Evolutionary conservation across 768 basidiomycete genomes (phyloP).

Genomic region (Cystobasidium tubakii): DNA sequence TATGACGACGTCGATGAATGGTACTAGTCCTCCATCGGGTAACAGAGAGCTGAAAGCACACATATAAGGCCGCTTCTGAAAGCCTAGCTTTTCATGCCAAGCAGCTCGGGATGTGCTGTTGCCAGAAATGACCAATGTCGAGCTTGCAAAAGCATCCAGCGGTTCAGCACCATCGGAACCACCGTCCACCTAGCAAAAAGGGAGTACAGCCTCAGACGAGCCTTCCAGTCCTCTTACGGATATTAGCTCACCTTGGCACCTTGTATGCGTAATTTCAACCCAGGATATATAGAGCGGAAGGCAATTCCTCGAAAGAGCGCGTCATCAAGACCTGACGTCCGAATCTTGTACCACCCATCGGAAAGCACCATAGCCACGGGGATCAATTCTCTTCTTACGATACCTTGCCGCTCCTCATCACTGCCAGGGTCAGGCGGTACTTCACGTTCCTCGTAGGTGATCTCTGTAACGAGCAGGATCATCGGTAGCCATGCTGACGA

Average conservation of each 20-base stretch:
- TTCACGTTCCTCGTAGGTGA: constrained; percentile 56
- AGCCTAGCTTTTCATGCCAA: constrained; percentile 86
- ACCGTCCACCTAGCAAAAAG: constrained; percentile 50
- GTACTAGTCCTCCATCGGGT: constrained; percentile 70
- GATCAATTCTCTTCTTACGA: constrained; percentile 49
- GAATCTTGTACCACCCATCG: constrained; percentile 91
- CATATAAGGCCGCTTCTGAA: constrained; percentile 59
- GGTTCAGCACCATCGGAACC: constrained; percentile 73
- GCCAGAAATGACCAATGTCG: constrained; percentile 60
- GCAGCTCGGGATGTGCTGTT: constrained; percentile 79
- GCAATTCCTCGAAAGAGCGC: constrained; percentile 66
- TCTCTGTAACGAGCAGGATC: constrained; percentile 73
- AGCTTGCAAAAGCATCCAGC: constrained; percentile 64
- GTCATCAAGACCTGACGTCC: constrained; percentile 60
- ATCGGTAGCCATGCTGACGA: constrained; percentile 70
- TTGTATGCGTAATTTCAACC: constrained; percentile 73
- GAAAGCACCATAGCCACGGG: constrained; percentile 76
- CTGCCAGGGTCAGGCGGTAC: constrained; percentile 33
- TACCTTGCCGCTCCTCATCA: constrained; percentile 50
- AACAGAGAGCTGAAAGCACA: constrained; percentile 73
- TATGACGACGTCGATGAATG: constrained; percentile 68
- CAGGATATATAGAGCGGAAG: constrained; percentile 63
- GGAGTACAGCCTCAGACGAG: no score
- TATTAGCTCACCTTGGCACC: constrained; percentile 77
- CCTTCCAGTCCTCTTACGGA: no score